Base-by-base conservation (phyloP, 345 rosid genomes). In the Dimocarpus longan region DNA sequence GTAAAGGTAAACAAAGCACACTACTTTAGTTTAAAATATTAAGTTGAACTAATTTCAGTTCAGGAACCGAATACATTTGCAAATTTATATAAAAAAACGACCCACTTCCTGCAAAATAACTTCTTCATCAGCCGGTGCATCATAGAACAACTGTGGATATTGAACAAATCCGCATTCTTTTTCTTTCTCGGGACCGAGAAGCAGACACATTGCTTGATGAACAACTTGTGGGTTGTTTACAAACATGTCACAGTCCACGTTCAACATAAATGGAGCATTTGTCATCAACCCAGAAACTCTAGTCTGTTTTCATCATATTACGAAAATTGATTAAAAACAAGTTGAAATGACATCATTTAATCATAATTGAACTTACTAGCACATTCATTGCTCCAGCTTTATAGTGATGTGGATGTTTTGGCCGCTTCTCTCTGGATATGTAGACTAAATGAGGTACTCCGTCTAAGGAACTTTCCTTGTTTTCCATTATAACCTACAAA, bases 311-410 rank as follows among this genome's bases (percentile, higher is more conserved):
- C 40, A 40, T 40, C 8, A 66, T 8, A 4, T 1, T 16, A 66
- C 52, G 4, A 56, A 56, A 4, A 56, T 16, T 15, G 62, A 56
- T 56, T 6, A 6, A 56, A 56, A 56, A 19, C 50, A 46, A 16
- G 1, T 19, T 56, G 4, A 4, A 56, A 5, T 56, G 62, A 50
- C 54, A 50, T 12, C 54, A 50, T 12, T 50, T 50, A 32, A 32
- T 50, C 16, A 13, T 50, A 12, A 50, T 12, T 50, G 16, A 12
- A 50, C 80, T 78, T 81, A 93, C 95, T 44, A 92, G 79, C n/a
- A 87, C 88, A 70, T 93, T 93, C 98, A 93, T 89, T 60, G 96
- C 96, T 24, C 93, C 92, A 3, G 92, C 95, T 83, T 91, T 93
- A 84, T 84, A 85, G 69, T 87, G 86, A 70, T 93, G 95, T 1